These are phyloP conservation scores for Blastobotrys capitulatus DNA, from an alignment of 1,139 yeast species.

Conservation along the genomic window DNA sequence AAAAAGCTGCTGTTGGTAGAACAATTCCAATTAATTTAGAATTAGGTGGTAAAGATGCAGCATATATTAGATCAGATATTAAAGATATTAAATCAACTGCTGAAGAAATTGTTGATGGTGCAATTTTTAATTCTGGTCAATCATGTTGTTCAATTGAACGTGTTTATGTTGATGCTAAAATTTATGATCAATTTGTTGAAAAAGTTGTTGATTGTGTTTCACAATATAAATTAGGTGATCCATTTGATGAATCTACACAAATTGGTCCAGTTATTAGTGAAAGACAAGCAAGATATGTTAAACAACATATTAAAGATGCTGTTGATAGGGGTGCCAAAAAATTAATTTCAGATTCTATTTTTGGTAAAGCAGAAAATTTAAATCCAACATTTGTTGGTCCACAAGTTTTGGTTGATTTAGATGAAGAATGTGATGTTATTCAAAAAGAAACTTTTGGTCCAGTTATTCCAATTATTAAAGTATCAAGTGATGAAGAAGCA, in stretches of 20 bases:
- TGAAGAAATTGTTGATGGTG: constrained; percentile 80
- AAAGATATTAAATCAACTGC: constrained; percentile 50
- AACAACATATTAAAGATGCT: constrained; percentile 66
- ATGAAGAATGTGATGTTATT: constrained; percentile 59
- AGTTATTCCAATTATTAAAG: constrained; percentile 38
- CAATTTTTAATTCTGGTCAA: constrained; percentile 82
- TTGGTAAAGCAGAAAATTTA: constrained; percentile 31
- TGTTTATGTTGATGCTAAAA: constrained; percentile 61
- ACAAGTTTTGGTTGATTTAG: constrained; percentile 70
- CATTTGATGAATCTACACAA: constrained; percentile 61
- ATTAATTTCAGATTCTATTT: constrained; percentile 63
- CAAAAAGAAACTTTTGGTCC: constrained; percentile 74
- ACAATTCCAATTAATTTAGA: constrained; percentile 80
- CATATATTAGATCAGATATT: constrained; percentile 71
- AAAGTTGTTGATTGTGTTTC: constrained; percentile 62
- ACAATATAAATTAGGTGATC: constrained; percentile 52
- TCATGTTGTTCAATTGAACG: constrained; percentile 89
- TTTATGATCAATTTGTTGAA: constrained; percentile 62
- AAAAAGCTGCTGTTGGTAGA: constrained; percentile 63
- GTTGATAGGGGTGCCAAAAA: constrained; percentile 63
- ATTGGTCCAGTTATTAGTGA: constrained; percentile 79
- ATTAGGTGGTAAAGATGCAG: constrained; percentile 84
- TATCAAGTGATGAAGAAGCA: constrained; percentile 33
- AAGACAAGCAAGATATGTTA: constrained; percentile 64
- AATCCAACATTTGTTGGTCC: constrained; percentile 75